Base-by-base conservation (phyloP, 2,329 filamentous ascomycete species). In the Sporothrix curviconia region DNA sequence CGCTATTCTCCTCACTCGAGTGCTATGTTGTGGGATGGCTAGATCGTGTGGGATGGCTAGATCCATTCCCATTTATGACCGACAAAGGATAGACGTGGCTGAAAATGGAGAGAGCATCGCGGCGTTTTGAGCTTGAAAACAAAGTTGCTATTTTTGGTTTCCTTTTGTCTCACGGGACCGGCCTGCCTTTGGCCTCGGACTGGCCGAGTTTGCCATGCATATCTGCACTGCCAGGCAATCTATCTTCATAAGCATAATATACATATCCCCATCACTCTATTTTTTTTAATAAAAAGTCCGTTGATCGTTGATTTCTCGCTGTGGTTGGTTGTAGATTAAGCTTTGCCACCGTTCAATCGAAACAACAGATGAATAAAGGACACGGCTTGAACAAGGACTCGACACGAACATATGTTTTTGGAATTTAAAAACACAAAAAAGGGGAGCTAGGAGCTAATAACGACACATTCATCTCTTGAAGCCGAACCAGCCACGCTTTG, bases 401-500 rank as follows among this genome's bases (percentile, higher is more conserved):
- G n/a, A n/a, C n/a, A n/a, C n/a, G n/a, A n/a, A n/a, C n/a, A n/a
- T n/a, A n/a, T n/a, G n/a, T n/a, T n/a, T n/a, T n/a, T n/a, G n/a
- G n/a, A n/a, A n/a, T n/a, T n/a, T n/a, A n/a, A n/a, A n/a, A n/a
- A n/a, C n/a, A n/a, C n/a, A n/a, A n/a, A n/a, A n/a, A n/a, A n/a
- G n/a, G n/a, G n/a, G n/a, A n/a, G n/a, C n/a, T n/a, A n/a, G n/a
- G n/a, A n/a, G n/a, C n/a, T n/a, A n/a, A n/a, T n/a, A n/a, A n/a
- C n/a, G n/a, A 40, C 12, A 32, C 55, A 54, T 56, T 62, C 67
- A 81, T 67, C 81, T 72, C 44, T 80, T 80, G 67, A 91, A 91
- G 0, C 87, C 84, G 71, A 92, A 92, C 88, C 88, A 92, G 19
- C 88, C 85, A 66, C 78, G 85, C 76, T 86, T 89, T 62, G 80